Conservation (phyloP, 192 early-diverging fungal species). For the Lobosporangium transversale region DNA sequence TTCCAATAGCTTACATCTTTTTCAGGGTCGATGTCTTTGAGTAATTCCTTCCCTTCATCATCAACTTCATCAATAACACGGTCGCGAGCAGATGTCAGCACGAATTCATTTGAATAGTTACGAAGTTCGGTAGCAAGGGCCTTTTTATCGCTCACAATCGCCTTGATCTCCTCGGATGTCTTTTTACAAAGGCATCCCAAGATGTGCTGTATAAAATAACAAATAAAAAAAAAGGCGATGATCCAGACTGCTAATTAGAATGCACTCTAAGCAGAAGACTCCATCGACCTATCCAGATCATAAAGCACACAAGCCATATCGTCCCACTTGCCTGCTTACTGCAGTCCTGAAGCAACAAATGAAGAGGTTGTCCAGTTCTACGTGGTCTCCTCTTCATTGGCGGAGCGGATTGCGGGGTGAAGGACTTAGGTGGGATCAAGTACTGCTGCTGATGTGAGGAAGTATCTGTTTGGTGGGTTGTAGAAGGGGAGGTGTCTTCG, state of each 20-base stretch:
- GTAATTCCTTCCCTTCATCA: constrained; percentile 54
- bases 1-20: constrained; percentile 40
- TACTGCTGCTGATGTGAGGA: constrained; percentile 21
- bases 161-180: constrained; percentile 55
- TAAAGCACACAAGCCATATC: not conserved
- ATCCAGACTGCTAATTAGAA: too few relatives aligned
- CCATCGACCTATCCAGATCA: too few relatives aligned
- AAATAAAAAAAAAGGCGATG: not conserved
- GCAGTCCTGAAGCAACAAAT: constrained; percentile 49
- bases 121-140: constrained; percentile 53
- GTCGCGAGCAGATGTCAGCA: constrained; percentile 53
- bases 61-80: constrained; percentile 53
- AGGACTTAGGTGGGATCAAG: not conserved
- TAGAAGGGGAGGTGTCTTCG: not conserved
- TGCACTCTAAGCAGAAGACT: too few relatives aligned
- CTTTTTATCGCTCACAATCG: constrained; percentile 53
- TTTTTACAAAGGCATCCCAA: constrained; percentile 54
- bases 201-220: constrained; percentile 48
- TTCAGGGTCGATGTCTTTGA: constrained; percentile 53
- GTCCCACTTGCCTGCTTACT: constrained; percentile 40
- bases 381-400: constrained; percentile 40
- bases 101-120: constrained; percentile 56
- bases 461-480: not conserved
- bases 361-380: constrained; percentile 49
- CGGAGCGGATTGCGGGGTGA: constrained; percentile 13